phyloP scores from a whole-genome alignment of 441 rosid genomes.

The Aleurites moluccanus region DNA sequence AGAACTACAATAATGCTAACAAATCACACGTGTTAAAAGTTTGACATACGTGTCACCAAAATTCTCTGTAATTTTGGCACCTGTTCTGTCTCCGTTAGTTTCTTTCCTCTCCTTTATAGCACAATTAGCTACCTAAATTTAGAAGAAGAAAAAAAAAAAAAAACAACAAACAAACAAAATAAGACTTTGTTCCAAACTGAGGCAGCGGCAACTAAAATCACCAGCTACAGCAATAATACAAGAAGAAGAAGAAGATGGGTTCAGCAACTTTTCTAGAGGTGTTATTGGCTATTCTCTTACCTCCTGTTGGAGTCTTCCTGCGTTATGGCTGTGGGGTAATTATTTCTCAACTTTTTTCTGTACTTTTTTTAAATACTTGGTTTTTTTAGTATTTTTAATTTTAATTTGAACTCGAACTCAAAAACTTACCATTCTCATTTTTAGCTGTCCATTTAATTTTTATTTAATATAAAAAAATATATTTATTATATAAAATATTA shows the following conservation, averaged over 20 bases:
- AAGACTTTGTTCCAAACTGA: conserved; percentile 9
- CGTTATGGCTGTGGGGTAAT: conserved; percentile 67
- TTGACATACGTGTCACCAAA: conserved; percentile 21
- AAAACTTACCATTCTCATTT: too few species aligned
- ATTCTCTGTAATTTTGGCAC: conserved; percentile 14
- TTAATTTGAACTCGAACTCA: too few species aligned
- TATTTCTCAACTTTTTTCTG: neutral
- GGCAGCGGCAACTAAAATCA: neutral
- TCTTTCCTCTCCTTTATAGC: too few species aligned
- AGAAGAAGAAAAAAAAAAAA: neutral
- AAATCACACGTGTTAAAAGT: conserved; percentile 18
- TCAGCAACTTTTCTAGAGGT: conserved; percentile 67
- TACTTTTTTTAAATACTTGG: neutral
- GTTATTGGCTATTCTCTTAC: conserved; percentile 57
- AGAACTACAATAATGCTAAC: neutral
- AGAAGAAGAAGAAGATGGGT: conserved; percentile 37
- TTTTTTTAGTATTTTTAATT: neutral
- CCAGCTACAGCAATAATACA: neutral
- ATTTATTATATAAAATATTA: too few species aligned
- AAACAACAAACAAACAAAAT: too few species aligned
- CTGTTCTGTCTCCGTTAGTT: neutral
- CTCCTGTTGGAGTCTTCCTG: conserved; percentile 71
- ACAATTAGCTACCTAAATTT: neutral
- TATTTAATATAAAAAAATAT: too few species aligned
- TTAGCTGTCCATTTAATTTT: too few species aligned